These are phyloP conservation scores for Hibiscus syriacus DNA, from an alignment of 345 rosid species.

Conservation along the genomic window DNA sequence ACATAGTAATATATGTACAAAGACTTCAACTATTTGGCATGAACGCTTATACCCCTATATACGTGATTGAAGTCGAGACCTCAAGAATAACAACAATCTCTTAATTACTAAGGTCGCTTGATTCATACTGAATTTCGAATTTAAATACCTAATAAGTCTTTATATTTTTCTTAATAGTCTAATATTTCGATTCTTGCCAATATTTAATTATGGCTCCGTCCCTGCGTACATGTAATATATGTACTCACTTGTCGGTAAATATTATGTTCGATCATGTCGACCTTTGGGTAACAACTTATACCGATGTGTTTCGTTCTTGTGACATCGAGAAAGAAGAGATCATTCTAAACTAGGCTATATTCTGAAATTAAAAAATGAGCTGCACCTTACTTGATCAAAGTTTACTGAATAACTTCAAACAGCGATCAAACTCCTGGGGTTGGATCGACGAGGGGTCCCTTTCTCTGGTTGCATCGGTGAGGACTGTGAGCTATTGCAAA, in stretches of 20 bases:
- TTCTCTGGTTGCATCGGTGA: constrained; percentile 9
- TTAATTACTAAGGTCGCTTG: too few species aligned
- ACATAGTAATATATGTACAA: too few species aligned
- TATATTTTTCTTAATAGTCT: too few species aligned
- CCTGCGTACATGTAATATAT: too few species aligned
- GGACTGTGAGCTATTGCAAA: constrained; percentile 11
- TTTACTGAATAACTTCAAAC: constrained; percentile 9
- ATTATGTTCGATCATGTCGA: not conserved
- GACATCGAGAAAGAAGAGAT: not conserved
- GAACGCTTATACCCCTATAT: too few species aligned
- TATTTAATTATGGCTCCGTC: too few species aligned
- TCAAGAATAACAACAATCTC: too few species aligned
- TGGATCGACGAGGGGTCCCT: not conserved
- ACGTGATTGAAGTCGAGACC: too few species aligned
- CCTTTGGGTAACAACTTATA: not conserved
- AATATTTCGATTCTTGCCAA: not conserved
- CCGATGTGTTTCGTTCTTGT: too few species aligned
- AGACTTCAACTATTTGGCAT: too few species aligned
- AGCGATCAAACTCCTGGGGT: constrained; percentile 37
- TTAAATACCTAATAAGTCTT: too few species aligned
- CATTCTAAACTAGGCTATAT: not conserved
- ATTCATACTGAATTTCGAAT: too few species aligned
- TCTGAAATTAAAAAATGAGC: not conserved
- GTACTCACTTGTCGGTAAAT: not conserved
- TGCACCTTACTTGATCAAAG: not conserved